Base-by-base conservation (phyloP, 2,329 filamentous ascomycete genomes). In the Colletotrichum euphorbiae region DNA sequence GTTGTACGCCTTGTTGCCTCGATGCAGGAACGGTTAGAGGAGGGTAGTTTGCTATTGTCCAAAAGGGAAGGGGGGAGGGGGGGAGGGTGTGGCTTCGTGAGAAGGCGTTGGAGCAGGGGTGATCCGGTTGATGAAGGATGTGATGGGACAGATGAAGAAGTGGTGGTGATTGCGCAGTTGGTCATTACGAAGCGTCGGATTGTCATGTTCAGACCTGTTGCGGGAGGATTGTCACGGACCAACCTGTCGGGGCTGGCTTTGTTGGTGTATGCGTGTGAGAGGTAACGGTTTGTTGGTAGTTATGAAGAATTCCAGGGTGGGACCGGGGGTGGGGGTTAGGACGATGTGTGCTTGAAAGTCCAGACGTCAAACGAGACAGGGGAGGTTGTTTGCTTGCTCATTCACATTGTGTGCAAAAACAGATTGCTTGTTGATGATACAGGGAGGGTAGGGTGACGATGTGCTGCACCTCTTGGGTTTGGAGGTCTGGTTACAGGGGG, bases 121-220 rank as follows among this genome's bases (percentile, higher is more conserved):
- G 36, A 15, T 5, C 28, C n/a, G 7, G 33, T 28, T 57, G 31
- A 45, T 31, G 46, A 17, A 46, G 36, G 58, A 11, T 28, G 58
- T 61, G 38, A 56, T 67, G 60, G 50, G 15, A 42, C 45, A 46
- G 42, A 58, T 64, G 64, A 67, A 64, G 52, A 64, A 64, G 15
- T 64, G 24, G 40, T 19, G 45, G 31, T 28, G 11, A 36, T 21
- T 19, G 17, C 19, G 43, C 7, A n/a, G 33, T 50, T 36, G 45
- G 43, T 36, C 11, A 60, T 40, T 21, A 13, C 28, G 28, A 40
- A 40, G 21, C 3, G 21, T n/a, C 17, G 19, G 28, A 28, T 28
- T 2, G 28, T 42, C 45, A 43, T 54, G 40, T 46, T 28, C 45
- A 24, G 33, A 19, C 45, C 64, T 31, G 28, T 48, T 31, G 42